Evolutionary conservation across 805 yeast genomes (phyloP).

Genomic region (Torulaspora maleeae): DNA sequence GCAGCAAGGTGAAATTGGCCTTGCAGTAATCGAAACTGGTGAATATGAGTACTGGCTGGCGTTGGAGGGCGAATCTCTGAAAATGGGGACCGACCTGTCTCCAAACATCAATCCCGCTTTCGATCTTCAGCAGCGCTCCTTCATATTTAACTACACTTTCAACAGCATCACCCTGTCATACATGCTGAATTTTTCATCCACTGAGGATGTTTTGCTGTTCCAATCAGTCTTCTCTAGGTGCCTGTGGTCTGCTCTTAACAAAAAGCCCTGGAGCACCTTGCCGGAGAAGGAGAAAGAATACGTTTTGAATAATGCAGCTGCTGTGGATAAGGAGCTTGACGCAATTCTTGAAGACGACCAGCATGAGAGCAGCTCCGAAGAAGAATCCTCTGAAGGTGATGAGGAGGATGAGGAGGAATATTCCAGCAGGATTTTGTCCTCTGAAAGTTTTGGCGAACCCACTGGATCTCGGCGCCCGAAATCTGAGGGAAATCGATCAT

Average conservation of each 20-base stretch:
- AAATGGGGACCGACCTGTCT: constrained; percentile 41
- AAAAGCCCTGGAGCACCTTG: constrained; percentile 44
- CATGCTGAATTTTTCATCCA: constrained; percentile 50
- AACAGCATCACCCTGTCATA: constrained; percentile 50
- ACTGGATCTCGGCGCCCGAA: constrained; percentile 15
- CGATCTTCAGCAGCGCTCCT: constrained; percentile 46
- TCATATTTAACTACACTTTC: constrained; percentile 58
- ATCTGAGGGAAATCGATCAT: constrained; percentile 49
- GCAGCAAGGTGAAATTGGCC: constrained; percentile 37
- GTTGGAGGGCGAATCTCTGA: constrained; percentile 32
- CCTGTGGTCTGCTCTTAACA: constrained; percentile 58
- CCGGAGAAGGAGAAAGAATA: constrained; percentile 49
- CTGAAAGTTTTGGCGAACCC: constrained; percentile 19
- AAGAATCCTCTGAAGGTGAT: constrained; percentile 35
- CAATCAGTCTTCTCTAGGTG: constrained; percentile 49
- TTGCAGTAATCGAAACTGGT: constrained; percentile 43
- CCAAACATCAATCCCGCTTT: constrained; percentile 62
- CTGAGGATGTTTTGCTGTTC: constrained; percentile 44
- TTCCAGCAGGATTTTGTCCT: constrained; percentile 20
- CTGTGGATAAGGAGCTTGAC: constrained; percentile 38
- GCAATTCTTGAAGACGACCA: constrained; percentile 28
- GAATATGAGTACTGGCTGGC: constrained; percentile 53
- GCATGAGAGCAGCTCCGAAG: constrained; percentile 33
- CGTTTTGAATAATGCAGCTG: constrained; percentile 49
- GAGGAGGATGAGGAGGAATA: constrained; percentile 39